Conservation (phyloP, 2,329 filamentous ascomycete genomes). For the Fusarium sp. region DNA sequence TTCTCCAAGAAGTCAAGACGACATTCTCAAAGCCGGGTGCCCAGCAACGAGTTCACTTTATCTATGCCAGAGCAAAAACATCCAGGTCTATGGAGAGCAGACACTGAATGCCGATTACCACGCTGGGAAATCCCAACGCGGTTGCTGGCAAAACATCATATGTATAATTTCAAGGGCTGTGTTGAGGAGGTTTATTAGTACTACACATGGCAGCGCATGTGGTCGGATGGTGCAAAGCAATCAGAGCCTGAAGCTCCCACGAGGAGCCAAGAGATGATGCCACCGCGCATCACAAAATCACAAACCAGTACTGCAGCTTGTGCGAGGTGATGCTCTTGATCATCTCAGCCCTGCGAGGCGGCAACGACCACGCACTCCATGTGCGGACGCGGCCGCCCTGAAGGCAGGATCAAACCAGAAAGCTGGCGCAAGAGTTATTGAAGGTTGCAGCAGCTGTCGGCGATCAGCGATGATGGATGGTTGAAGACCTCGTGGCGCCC, state of each 20-base stretch:
- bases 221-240: conserved; percentile 7
- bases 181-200: conserved; percentile 18
- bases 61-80: conserved; percentile 70
- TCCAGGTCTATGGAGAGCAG: conserved; percentile 59
- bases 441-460: conserved; percentile 29
- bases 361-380: neutral
- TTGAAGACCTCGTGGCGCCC: conserved; percentile 33
- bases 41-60: conserved; percentile 63
- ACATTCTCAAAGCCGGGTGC: conserved; percentile 65
- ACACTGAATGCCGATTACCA: conserved; percentile 62
- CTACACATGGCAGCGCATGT: neutral
- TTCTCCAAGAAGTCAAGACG: conserved; percentile 65
- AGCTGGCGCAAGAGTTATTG: conserved; percentile 15
- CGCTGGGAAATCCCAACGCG: conserved; percentile 47
- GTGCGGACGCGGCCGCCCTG: conserved; percentile 13
- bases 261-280: conserved; percentile 10
- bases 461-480: conserved; percentile 37
- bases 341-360: conserved; percentile 7
- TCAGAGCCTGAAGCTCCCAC: neutral
- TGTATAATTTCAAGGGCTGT: conserved; percentile 2
- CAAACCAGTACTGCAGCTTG: neutral
- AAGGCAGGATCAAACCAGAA: conserved; percentile 16
- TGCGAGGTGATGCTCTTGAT: conserved; percentile 1
- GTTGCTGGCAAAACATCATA: conserved; percentile 50
- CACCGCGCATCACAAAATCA: conserved; percentile 5